Evolutionary conservation across 1,284 basidiomycete genomes (phyloP).

Genomic region (Coniferiporia sulphurascens): DNA sequence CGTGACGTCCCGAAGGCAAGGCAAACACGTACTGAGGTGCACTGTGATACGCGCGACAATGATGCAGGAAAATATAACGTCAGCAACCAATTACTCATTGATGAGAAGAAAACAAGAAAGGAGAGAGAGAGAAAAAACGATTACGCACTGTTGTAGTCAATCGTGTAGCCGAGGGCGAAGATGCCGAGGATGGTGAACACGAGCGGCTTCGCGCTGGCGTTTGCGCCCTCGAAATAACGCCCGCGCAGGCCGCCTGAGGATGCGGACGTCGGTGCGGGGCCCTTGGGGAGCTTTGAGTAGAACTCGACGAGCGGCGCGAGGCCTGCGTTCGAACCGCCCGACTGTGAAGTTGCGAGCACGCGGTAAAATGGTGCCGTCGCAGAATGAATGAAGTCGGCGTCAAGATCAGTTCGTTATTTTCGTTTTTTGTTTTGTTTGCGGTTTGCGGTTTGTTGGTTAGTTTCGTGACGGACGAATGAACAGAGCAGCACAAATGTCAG

Average conservation of each 20-base stretch:
- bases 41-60: slow-evolving; percentile 37
- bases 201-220: slow-evolving; percentile 74
- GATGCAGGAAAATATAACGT: neutral
- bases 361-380: neutral
- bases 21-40: slow-evolving; percentile 64
- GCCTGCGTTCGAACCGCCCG: slow-evolving; percentile 74
- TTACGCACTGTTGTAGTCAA: slow-evolving; percentile 87
- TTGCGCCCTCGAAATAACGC: slow-evolving; percentile 80
- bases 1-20: neutral
- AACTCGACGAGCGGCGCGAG: slow-evolving; percentile 86
- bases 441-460: neutral
- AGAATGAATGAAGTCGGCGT: neutral
- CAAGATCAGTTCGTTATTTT: neutral
- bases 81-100: slow-evolving; percentile 5
- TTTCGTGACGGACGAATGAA: neutral
- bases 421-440: too few relatives aligned
- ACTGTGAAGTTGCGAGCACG: slow-evolving; percentile 33
- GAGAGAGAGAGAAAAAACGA: slow-evolving; percentile 7
- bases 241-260: slow-evolving; percentile 73
- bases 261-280: slow-evolving; percentile 57
- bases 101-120: slow-evolving; percentile 3
- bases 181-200: slow-evolving; percentile 70
- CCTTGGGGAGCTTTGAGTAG: slow-evolving; percentile 91
- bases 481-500: slow-evolving; percentile 12
- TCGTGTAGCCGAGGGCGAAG: slow-evolving; percentile 82